Evolutionary conservation across 768 basidiomycete genomes (phyloP).

Genomic region (Russula brevipes): DNA sequence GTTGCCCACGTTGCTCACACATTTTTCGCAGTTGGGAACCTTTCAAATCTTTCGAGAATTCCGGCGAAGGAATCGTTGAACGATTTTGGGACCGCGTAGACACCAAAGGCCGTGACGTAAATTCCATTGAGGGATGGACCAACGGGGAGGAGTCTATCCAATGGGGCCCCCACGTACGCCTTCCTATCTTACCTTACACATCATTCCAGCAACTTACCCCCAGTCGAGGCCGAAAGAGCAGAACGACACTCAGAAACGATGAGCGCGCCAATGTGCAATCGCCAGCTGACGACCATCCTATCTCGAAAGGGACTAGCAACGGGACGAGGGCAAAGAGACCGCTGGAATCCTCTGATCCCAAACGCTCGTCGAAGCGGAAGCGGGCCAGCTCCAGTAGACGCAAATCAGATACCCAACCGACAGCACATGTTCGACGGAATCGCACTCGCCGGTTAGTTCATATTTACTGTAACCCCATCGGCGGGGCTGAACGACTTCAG

Average conservation of each 20-base stretch:
- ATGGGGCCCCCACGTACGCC: conserved; percentile 18
- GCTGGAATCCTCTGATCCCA: neutral
- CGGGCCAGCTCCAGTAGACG: conserved; percentile 12
- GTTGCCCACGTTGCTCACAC: conserved; percentile 4
- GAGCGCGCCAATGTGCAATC: neutral
- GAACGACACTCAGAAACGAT: neutral
- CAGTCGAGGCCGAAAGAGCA: conserved; percentile 9
- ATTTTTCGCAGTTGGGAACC: conserved; percentile 23
- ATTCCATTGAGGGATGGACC: conserved; percentile 17
- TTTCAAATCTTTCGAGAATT: conserved; percentile 18
- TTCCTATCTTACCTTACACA: neutral
- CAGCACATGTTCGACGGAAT: neutral
- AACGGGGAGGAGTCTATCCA: conserved; percentile 24
- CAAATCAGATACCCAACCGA: conserved; percentile 3
- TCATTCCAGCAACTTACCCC: neutral
- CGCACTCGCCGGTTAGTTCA: conserved; percentile 11
- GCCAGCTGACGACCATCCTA: neutral
- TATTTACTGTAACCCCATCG: neutral
- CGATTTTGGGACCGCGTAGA: conserved; percentile 24
- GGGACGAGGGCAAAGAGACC: conserved; percentile 8
- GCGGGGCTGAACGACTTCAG: neutral
- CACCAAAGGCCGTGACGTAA: conserved; percentile 15
- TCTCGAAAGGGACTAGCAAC: neutral
- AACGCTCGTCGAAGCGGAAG: conserved; percentile 10
- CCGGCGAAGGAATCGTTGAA: conserved; percentile 14